These are phyloP conservation scores for Ganoderma multipileum DNA, from an alignment of 1,284 basidiomycete genomes.

Conservation along the genomic window DNA sequence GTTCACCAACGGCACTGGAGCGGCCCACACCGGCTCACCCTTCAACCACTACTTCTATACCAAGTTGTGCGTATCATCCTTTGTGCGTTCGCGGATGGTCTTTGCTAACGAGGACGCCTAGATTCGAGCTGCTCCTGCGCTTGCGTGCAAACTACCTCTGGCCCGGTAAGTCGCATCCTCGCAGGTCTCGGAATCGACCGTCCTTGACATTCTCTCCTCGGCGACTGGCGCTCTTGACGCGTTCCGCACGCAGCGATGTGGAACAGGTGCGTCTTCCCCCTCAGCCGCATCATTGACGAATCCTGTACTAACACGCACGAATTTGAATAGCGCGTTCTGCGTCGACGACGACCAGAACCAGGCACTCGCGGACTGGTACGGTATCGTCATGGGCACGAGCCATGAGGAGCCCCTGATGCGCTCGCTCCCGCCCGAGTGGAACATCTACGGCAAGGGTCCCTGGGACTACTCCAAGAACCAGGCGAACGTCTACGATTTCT, in stretches of 20 bases:
- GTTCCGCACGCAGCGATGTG: constrained; percentile 22
- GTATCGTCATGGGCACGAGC: constrained; percentile 75
- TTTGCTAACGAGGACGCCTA: constrained; percentile 31
- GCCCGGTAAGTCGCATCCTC: constrained; percentile 43
- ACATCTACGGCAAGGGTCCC: constrained; percentile 55
- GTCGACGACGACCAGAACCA: constrained; percentile 73
- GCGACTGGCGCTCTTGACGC: too few species aligned
- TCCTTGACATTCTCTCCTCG: background rate
- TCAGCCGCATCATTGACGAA: background rate
- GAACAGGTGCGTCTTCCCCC: constrained; percentile 24
- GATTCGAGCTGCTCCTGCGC: constrained; percentile 72
- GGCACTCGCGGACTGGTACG: constrained; percentile 68
- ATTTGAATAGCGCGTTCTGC: constrained; percentile 60
- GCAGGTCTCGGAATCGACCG: too few species aligned
- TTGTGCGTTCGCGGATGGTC: background rate
- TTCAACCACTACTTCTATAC: constrained; percentile 74
- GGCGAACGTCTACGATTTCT: constrained; percentile 62
- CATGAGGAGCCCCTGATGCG: constrained; percentile 75
- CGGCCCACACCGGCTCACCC: constrained; percentile 54
- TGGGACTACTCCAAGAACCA: constrained; percentile 68
- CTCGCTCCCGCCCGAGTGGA: constrained; percentile 66
- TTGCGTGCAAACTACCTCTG: constrained; percentile 78
- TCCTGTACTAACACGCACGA: constrained; percentile 24
- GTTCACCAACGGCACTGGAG: constrained; percentile 70
- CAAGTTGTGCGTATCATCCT: constrained; percentile 49